These are phyloP conservation scores for Xylariaceae sp. DNA, from an alignment of 2,329 filamentous ascomycete genomes.

Conservation along the genomic window DNA sequence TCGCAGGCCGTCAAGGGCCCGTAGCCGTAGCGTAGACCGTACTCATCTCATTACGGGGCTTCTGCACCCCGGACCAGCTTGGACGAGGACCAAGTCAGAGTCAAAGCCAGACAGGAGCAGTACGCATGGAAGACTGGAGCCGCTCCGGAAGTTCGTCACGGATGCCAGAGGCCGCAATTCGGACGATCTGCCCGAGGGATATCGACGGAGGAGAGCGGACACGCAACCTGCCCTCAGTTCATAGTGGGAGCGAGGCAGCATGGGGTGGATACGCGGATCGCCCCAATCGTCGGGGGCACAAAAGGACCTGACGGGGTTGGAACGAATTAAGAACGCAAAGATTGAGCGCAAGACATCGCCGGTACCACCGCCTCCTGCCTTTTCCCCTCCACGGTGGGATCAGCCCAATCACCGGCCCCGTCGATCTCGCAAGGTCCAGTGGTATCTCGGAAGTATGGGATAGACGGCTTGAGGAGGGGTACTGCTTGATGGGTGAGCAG, in stretches of 20 bases:
- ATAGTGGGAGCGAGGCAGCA: constrained; percentile 23
- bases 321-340: background rate
- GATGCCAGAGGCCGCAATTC: constrained; percentile 21
- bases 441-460: constrained; percentile 24
- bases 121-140: constrained; percentile 17
- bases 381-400: constrained; percentile 3
- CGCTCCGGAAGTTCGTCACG: constrained; percentile 21
- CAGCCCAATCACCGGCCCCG: background rate
- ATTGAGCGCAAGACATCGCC: background rate
- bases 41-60: constrained; percentile 26
- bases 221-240: constrained; percentile 22
- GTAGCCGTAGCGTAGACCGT: constrained; percentile 30
- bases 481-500: too few relatives aligned
- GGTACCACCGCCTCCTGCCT: background rate
- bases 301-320: background rate
- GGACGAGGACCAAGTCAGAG: constrained; percentile 24
- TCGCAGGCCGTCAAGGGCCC: constrained; percentile 23
- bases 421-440: constrained; percentile 14
- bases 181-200: constrained; percentile 9
- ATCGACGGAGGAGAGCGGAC: constrained; percentile 19
- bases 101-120: constrained; percentile 11
- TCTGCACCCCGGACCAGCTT: constrained; percentile 30
- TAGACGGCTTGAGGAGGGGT: background rate
- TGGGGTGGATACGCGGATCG: constrained; percentile 1
- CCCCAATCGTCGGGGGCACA: too few relatives aligned